Percentiles rank a stretch among this genome's conserved stretches.
Evolutionary conservation across 2,329 filamentous ascomycete species (phyloP).

Genomic region (Fusarium setosum): DNA sequence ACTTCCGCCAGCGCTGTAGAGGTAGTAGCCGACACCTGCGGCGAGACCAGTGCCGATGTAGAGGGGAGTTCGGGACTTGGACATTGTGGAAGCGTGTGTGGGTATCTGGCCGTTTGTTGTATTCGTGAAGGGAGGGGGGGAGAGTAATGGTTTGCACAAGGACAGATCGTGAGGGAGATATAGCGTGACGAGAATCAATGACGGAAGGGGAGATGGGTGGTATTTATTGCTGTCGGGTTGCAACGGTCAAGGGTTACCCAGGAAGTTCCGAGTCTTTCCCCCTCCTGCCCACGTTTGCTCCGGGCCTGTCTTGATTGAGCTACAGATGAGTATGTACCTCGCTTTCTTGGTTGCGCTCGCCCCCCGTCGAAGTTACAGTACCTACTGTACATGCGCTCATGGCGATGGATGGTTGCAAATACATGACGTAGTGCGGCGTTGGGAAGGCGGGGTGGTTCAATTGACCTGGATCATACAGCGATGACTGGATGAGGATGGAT

Average conservation of each 20-base stretch:
- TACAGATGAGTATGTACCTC: too few relatives aligned
- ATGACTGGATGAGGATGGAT: slow-evolving; percentile 25
- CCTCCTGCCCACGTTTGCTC: not conserved
- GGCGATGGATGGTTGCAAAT: slow-evolving; percentile 33
- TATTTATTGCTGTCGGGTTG: slow-evolving; percentile 28
- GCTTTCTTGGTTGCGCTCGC: too few relatives aligned
- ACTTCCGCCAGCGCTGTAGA: slow-evolving; percentile 87
- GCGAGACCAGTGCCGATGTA: slow-evolving; percentile 71
- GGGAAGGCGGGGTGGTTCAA: slow-evolving; percentile 29
- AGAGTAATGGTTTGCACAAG: not conserved
- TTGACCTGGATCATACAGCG: slow-evolving; percentile 22
- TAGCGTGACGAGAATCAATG: slow-evolving; percentile 10
- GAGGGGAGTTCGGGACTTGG: slow-evolving; percentile 61
- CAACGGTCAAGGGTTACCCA: not conserved
- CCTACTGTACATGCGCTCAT: slow-evolving; percentile 38
- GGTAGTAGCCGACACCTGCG: slow-evolving; percentile 85
- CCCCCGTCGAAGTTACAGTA: too few relatives aligned
- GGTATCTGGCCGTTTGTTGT: not conserved
- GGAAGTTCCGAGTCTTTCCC: slow-evolving; percentile 4
- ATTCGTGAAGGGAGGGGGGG: not conserved
- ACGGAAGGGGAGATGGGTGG: slow-evolving; percentile 23
- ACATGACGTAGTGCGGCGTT: slow-evolving; percentile 43
- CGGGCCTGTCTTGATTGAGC: too few relatives aligned
- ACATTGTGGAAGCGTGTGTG: slow-evolving; percentile 32
- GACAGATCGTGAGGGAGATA: slow-evolving; percentile 5